Evolutionary conservation across 352 stramenopile species (phyloP), one percentile per base, ranked within the genome.

Genomic region (Globisporangium spiculum): DNA sequence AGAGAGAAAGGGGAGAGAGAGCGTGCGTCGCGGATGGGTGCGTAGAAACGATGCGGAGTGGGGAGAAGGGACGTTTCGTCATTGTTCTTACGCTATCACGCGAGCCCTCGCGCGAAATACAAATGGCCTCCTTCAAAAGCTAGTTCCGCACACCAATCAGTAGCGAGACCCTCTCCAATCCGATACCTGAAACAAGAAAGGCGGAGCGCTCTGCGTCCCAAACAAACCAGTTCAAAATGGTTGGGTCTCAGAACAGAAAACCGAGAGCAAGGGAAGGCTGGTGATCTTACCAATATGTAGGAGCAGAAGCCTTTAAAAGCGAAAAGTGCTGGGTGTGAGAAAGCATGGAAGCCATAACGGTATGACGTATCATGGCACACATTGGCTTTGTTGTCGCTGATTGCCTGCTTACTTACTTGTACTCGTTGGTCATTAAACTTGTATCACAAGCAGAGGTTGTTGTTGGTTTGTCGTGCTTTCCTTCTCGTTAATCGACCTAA

Each of bases 1-100:
- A 38, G 16, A 57, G 48, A 32, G 41, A 65, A 32, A 65, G 46
- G 20, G 18, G 18, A 30, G 22, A 54, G 46, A 36, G 27, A 66
- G 48, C 46, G 30, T 26, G 50, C 36, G 46, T 3, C 4, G 27
- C 12, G 3, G 34, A 57, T 26, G 14, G 0, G 24, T 32, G 46
- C 12, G 38, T 20, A 58, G 44, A 66, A 22, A 66, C 44, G 12
- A 66, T 12, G 14, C 36, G 26, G 48, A 18, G 3, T 1, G 18
- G 18, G 61, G 46, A 14, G n/a, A 60, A 34, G n/a, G 5, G 24
- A 24, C 30, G 61, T 66, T 66, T 66, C 46, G 16, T 32, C 46
- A 66, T 66, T 66, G 48, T 60, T 66, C 61, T 60, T 66, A 27
- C 46, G 18, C 20, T 7, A 50, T 7, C 16, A 18, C 16, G 41